phyloP scores from a whole-genome alignment of 148 eudicot species.

The Rhododendron henanense region DNA sequence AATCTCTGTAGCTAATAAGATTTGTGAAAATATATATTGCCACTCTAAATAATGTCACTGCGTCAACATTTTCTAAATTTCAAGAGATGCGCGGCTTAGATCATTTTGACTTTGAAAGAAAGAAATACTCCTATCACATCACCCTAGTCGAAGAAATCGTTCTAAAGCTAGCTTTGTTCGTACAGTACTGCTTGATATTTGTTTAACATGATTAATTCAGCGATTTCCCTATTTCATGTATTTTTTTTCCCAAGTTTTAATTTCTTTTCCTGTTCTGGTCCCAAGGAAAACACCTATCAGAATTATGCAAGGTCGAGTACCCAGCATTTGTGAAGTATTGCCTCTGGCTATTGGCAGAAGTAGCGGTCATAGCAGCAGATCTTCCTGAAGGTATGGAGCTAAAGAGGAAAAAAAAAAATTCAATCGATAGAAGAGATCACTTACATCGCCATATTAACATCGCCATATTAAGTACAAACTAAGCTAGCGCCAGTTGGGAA shows the following conservation, averaged over 20 bases:
- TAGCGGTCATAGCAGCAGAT: constrained; percentile 68
- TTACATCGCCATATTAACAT: no score
- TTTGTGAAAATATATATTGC: no score
- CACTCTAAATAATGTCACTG: not conserved
- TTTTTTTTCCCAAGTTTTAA: not conserved
- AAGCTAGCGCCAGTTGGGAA: no score
- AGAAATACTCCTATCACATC: no score
- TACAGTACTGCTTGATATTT: not conserved
- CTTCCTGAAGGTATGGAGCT: constrained; percentile 51
- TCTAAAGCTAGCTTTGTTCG: no score
- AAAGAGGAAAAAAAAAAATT: no score
- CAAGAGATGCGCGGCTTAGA: no score
- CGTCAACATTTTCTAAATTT: not conserved
- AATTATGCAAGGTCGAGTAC: constrained; percentile 62
- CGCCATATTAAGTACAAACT: no score
- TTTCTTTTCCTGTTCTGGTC: not conserved
- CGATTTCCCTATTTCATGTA: not conserved
- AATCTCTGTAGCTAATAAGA: no score
- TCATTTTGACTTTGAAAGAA: no score
- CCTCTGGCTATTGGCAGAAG: constrained; percentile 64
- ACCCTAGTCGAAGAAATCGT: no score
- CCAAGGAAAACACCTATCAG: constrained; percentile 59
- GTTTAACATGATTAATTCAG: not conserved
- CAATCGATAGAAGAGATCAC: no score
- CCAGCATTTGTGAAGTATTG: constrained; percentile 46